Base-by-base conservation (phyloP, 2,329 filamentous ascomycete species). In the Drechmeria coniospora region DNA sequence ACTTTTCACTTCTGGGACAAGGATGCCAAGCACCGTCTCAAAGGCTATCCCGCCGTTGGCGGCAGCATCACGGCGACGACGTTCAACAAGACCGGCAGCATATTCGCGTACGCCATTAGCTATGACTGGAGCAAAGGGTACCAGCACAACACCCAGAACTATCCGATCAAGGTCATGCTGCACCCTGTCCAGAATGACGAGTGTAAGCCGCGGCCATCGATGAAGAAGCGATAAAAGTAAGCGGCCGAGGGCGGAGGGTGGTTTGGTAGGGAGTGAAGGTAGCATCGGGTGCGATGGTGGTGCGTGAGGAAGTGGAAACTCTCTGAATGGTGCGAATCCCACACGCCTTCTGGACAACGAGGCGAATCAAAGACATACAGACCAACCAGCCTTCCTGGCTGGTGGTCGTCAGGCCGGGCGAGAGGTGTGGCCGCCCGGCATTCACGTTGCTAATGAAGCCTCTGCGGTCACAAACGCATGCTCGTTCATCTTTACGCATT, bases 111-210 rank as follows among this genome's bases (percentile, higher is more conserved):
- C 43, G 83, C 86, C 15, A 72, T 94, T 26, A 84, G 83, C 50
- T 98, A 98, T 53, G 90, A 98, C 59, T 98, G 90, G 90, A 84
- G 79, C 59, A 95, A 98, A 63, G 90, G 90, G 11, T 94, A 87
- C 58, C 72, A 79, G 38, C 71, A 65, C 39, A 95, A 95, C 56
- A 90, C 63, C 15, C 73, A 74, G 32, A 67, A 66, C 39, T 74
- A 73, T 34, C 72, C 79, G 7, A 79, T 72, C 53, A 90, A 90
- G 59, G 75, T 90, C 29, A 84, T 84, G 75, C 63, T 92, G 49
- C 81, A 92, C 49, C 75, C 80, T 2, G 71, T 92, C 9, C 60
- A 60, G 36, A 53, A 54, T 21, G 68, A 74, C 30, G 68, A 74
- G 48, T 73, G 68, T 56, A 74, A 72, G 55, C 68, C 68, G 15